phyloP scores from a whole-genome alignment of 495 filamentous ascomycete species.

The Penicillium daleae region DNA sequence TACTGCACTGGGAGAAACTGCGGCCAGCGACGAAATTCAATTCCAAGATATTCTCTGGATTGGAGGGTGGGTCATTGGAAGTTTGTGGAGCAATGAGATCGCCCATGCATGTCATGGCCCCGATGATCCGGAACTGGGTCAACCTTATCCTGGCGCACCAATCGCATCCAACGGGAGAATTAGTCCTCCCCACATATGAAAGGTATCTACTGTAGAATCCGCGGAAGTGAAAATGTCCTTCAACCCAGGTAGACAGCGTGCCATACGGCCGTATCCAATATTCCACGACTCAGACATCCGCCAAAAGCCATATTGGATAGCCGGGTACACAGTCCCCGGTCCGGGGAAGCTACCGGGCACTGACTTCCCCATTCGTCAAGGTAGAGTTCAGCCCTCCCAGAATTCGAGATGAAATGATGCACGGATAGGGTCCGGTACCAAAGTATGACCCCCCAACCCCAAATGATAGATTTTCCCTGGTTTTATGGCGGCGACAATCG shows the following conservation, averaged over 20 bases:
- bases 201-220: neutral
- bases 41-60: neutral
- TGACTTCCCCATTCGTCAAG: neutral
- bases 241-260: neutral
- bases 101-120: neutral
- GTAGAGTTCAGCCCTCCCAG: neutral
- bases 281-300: neutral
- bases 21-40: neutral
- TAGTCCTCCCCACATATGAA: neutral
- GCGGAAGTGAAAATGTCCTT: neutral
- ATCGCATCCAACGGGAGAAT: neutral
- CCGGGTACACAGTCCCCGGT: neutral
- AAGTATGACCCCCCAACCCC: neutral
- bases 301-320: neutral
- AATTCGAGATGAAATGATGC: neutral
- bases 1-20: neutral
- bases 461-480: neutral
- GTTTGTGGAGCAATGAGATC: slow-evolving; percentile 2
- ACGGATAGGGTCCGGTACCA: neutral
- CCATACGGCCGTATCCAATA: neutral
- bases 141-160: slow-evolving; percentile 2
- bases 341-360: neutral
- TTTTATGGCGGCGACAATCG: neutral
- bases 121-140: slow-evolving; percentile 1
- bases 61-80: neutral